Percentiles rank a stretch among this genome's conserved stretches.
Conservation (phyloP, 208 protist genomes). For the Novymonas esmeraldas region DNA sequence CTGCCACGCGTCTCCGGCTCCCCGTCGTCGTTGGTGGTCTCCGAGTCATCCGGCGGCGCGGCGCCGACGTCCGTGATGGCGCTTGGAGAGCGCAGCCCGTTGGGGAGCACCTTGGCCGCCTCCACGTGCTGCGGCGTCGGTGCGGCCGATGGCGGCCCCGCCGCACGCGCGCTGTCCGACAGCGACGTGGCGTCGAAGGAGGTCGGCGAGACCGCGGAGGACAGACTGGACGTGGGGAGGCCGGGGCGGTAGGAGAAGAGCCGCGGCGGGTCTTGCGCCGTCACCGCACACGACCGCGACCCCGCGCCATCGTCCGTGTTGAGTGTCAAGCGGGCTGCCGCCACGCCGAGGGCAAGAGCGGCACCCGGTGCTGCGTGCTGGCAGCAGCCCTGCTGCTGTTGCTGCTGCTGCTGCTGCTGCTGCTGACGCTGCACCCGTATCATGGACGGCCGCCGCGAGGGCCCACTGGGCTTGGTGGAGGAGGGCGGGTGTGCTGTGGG, state of each 20-base stretch:
- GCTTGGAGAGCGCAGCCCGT: slow-evolving; percentile 26
- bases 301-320: not conserved
- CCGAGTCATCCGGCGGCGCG: slow-evolving; percentile 1
- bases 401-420: not conserved
- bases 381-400: no score
- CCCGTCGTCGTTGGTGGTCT: not conserved
- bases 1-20: not conserved
- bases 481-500: slow-evolving; percentile 10
- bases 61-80: slow-evolving; percentile 15
- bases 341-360: no score
- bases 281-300: no score
- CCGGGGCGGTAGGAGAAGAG: slow-evolving; percentile 15
- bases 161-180: not conserved
- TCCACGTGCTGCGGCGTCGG: not conserved
- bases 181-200: not conserved
- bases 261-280: not conserved
- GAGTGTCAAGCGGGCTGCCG: no score
- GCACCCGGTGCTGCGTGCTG: no score
- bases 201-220: not conserved
- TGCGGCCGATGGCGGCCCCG: not conserved
- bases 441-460: slow-evolving; percentile 19
- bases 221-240: not conserved
- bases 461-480: slow-evolving; percentile 8
- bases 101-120: slow-evolving; percentile 22
- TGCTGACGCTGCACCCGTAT: slow-evolving; percentile 11